Evolutionary conservation across 768 basidiomycete species (phyloP).

Genomic region (Hortiboletus flavorubellus): DNA sequence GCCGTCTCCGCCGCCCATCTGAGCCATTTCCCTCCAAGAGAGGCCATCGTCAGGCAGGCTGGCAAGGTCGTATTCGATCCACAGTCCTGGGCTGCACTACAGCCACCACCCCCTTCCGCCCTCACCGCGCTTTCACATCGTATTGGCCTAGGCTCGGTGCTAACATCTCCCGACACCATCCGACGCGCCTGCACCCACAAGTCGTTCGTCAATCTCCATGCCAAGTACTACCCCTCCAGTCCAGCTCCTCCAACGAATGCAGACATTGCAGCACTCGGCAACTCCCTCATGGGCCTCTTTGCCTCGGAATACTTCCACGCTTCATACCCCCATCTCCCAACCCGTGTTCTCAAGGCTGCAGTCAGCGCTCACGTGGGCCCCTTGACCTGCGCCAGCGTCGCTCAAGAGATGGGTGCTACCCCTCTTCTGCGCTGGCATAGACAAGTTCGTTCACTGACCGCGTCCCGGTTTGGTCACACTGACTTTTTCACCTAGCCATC

Average conservation of each 20-base stretch:
- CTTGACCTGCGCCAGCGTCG: conserved; percentile 76
- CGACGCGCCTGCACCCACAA: conserved; percentile 80
- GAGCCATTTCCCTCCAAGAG: conserved; percentile 59
- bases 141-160: conserved; percentile 62
- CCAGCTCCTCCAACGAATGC: conserved; percentile 64
- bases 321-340: conserved; percentile 87
- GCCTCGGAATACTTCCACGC: conserved; percentile 78
- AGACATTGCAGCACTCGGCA: conserved; percentile 73
- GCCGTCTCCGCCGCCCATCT: conserved; percentile 57
- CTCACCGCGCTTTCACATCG: conserved; percentile 75
- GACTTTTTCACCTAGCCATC: conserved; percentile 38
- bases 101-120: conserved; percentile 68
- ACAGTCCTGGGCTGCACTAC: conserved; percentile 65
- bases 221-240: conserved; percentile 54
- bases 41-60: conserved; percentile 39
- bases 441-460: conserved; percentile 42
- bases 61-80: conserved; percentile 52
- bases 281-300: conserved; percentile 87
- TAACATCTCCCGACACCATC: conserved; percentile 50
- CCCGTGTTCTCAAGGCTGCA: conserved; percentile 86
- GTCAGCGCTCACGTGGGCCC: conserved; percentile 92
- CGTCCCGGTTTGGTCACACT: not conserved
- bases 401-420: conserved; percentile 78
- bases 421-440: conserved; percentile 82
- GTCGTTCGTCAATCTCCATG: conserved; percentile 56